phyloP scores from a whole-genome alignment of 1,139 yeast genomes.

The Sugiyamaella castrensis region DNA sequence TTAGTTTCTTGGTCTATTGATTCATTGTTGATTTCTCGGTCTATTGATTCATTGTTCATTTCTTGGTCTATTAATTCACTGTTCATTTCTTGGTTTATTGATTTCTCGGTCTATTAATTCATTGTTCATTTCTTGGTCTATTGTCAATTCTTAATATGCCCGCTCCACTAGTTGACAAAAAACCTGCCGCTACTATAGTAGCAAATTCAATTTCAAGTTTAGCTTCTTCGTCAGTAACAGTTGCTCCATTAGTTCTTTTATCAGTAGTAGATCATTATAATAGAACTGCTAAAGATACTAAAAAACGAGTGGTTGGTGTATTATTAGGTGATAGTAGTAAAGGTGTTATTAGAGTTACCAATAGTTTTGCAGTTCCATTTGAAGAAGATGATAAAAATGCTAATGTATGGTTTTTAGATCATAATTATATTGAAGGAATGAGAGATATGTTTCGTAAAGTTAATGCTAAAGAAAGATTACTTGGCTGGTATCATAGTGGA shows the following conservation, averaged over 20 bases:
- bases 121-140: too few relatives aligned
- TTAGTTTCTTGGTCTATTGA: too few relatives aligned
- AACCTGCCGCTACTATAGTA: slow-evolving; percentile 1
- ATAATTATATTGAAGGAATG: slow-evolving; percentile 94
- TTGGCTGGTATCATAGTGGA: slow-evolving; percentile 99
- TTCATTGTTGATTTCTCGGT: too few relatives aligned
- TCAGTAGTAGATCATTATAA: slow-evolving; percentile 96
- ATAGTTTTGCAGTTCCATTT: slow-evolving; percentile 70
- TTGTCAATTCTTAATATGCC: background rate
- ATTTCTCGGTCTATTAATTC: too few relatives aligned
- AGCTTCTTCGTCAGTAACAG: slow-evolving; percentile 59
- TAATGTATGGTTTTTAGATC: slow-evolving; percentile 97
- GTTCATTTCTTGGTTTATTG: too few relatives aligned
- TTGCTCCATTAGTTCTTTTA: slow-evolving; percentile 90
- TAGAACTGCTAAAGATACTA: slow-evolving; percentile 66
- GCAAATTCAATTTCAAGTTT: background rate
- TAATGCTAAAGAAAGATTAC: slow-evolving; percentile 90
- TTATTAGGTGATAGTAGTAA: slow-evolving; percentile 71
- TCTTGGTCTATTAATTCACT: too few relatives aligned
- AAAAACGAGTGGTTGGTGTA: slow-evolving; percentile 91
- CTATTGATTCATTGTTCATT: too few relatives aligned
- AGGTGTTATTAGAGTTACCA: slow-evolving; percentile 44
- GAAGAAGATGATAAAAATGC: slow-evolving; percentile 94
- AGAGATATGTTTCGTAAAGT: slow-evolving; percentile 97
- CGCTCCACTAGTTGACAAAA: slow-evolving; percentile 2